Evolutionary conservation across 2,329 filamentous ascomycete genomes (phyloP).

Genomic region (Plenodomus tracheiphilus): DNA sequence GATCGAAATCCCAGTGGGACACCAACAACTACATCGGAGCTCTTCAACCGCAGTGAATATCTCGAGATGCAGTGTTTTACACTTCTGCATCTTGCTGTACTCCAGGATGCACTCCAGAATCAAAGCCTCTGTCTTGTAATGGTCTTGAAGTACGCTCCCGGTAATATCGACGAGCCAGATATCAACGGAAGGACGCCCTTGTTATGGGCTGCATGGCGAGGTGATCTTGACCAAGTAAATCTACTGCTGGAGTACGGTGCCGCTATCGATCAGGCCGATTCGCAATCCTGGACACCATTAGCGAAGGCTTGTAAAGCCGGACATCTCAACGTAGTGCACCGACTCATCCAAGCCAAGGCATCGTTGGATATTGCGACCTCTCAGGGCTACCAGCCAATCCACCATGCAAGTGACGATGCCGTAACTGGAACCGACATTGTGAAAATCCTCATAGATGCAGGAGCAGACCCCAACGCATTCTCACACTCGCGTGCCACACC

Average conservation of each 20-base stretch:
- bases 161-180: constrained; percentile 6
- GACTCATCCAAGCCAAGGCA: constrained; percentile 3
- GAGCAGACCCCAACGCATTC: constrained; percentile 5
- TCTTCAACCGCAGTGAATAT: constrained; percentile 1
- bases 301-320: constrained; percentile 9
- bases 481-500: constrained; percentile 1
- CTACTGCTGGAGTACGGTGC: constrained; percentile 7
- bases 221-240: constrained; percentile 3
- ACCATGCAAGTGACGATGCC: constrained; percentile 5
- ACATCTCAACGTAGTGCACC: constrained; percentile 1
- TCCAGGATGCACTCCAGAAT: background rate
- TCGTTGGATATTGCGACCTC: background rate
- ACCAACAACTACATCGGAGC: background rate
- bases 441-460: background rate
- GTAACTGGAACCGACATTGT: constrained; percentile 1
- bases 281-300: constrained; percentile 5
- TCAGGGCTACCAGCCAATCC: constrained; percentile 6
- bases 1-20: constrained; percentile 1
- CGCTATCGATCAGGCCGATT: constrained; percentile 2
- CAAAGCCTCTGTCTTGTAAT: too few relatives aligned
- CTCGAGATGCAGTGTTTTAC: constrained; percentile 9
- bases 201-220: constrained; percentile 11
- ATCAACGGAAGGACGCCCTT: constrained; percentile 11
- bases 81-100: constrained; percentile 5
- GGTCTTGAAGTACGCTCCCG: constrained; percentile 2